Evolutionary conservation across 2,329 filamentous ascomycete species (phyloP).

Genomic region (Aphanoascus verrucosus): DNA sequence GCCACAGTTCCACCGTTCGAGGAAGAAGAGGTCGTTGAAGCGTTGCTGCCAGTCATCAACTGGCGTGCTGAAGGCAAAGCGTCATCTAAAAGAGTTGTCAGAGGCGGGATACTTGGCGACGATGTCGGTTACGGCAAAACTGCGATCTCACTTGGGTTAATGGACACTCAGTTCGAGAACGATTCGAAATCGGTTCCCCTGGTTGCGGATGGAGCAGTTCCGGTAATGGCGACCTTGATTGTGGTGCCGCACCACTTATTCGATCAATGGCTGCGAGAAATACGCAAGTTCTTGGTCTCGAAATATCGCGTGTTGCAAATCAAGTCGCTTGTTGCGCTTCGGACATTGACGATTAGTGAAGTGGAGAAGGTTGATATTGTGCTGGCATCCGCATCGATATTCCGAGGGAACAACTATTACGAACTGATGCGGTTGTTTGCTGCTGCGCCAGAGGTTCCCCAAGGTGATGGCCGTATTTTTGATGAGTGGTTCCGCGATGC

Average conservation of each 20-base stretch:
- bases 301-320: constrained; percentile 40
- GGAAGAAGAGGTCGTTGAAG: constrained; percentile 50
- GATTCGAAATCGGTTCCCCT: constrained; percentile 14
- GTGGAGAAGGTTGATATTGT: constrained; percentile 45
- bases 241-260: constrained; percentile 47
- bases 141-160: constrained; percentile 47
- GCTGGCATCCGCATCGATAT: constrained; percentile 43
- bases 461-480: constrained; percentile 39
- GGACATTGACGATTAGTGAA: constrained; percentile 33
- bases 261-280: constrained; percentile 49
- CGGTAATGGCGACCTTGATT: constrained; percentile 49
- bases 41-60: constrained; percentile 38
- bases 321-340: constrained; percentile 30
- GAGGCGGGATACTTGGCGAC: constrained; percentile 54
- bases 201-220: constrained; percentile 24
- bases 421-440: constrained; percentile 41
- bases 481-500: constrained; percentile 45
- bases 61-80: constrained; percentile 49
- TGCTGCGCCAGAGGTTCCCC: constrained; percentile 36
- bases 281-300: constrained; percentile 39
- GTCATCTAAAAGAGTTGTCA: constrained; percentile 29
- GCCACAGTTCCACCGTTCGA: constrained; percentile 32
- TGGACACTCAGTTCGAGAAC: constrained; percentile 37
- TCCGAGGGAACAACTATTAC: constrained; percentile 41
- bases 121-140: constrained; percentile 60